These are phyloP conservation scores for Cercospora berteroae DNA, from an alignment of 2,329 filamentous ascomycete species.

Conservation along the genomic window DNA sequence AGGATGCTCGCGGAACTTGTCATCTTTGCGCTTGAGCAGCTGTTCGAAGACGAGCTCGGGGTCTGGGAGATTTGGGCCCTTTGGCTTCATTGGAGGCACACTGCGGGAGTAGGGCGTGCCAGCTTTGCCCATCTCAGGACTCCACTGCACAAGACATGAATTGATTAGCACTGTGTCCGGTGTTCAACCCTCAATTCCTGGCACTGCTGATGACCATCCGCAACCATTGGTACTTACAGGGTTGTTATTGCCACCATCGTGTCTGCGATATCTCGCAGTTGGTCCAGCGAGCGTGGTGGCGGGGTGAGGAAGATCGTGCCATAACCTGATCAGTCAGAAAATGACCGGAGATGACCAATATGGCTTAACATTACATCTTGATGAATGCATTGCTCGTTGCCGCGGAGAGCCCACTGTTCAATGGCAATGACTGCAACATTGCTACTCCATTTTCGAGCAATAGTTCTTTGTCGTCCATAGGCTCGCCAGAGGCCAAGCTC, in stretches of 20 bases:
- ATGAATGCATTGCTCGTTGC: constrained; percentile 54
- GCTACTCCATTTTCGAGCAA: constrained; percentile 53
- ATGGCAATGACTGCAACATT: constrained; percentile 53
- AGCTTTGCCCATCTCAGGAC: constrained; percentile 54
- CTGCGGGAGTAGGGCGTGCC: constrained; percentile 48
- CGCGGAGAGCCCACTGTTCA: constrained; percentile 33
- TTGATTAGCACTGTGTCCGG: background rate
- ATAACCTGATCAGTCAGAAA: constrained; percentile 37
- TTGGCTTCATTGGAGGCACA: constrained; percentile 48
- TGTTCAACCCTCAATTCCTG: background rate
- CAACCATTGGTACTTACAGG: constrained; percentile 26
- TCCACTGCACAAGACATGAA: background rate
- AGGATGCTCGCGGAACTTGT: constrained; percentile 45
- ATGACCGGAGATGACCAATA: background rate
- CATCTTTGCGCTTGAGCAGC: constrained; percentile 44
- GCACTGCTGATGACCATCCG: background rate
- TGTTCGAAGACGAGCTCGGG: constrained; percentile 50
- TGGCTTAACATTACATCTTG: constrained; percentile 38
- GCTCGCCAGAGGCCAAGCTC: constrained; percentile 47
- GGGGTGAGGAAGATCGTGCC: constrained; percentile 54
- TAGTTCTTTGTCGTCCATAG: constrained; percentile 49
- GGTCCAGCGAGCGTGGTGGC: constrained; percentile 49
- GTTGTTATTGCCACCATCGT: constrained; percentile 50
- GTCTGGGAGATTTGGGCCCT: constrained; percentile 52
- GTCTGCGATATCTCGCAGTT: constrained; percentile 41